Base-by-base conservation (phyloP, 2,329 filamentous ascomycete species). In the Tolypocladium amazonense region DNA sequence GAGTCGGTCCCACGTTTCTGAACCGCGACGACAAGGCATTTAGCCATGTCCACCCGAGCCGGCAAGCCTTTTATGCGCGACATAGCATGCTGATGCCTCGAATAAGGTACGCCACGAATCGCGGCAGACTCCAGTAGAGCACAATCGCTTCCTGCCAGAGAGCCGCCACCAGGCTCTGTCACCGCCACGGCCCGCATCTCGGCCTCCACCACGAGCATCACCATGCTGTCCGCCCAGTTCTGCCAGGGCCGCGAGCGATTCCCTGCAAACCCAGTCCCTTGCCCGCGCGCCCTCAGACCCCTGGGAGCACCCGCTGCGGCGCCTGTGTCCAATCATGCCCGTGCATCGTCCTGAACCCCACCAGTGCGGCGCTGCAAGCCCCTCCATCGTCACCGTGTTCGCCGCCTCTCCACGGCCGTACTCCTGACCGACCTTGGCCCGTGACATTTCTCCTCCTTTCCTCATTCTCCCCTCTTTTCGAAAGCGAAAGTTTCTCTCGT, bases 331-430 rank as follows among this genome's bases (percentile, higher is more conserved):
- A 54, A 54, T 54, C 50, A 54, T 54, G 50, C 50, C 30, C 30
- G 50, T 53, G 30, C 50, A 33, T 33, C 27, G 15, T 59, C 59
- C 58, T 50, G 59, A 57, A 59, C 47, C 56, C 60, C 58, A 60
- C 52, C 59, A 58, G 8, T 7, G 15, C 30, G 35, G 47, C 56
- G 27, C 54, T 57, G 41, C 38, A 45, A 62, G 68, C 70, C 69
- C 70, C 70, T 72, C 70, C 66, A 71, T 69, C 66, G 67, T 71
- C 68, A 71, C 70, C 70, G 68, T 66, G 66, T 68, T 66, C 63
- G 63, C 58, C 56, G 37, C 27, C 45, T 52, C 45, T 58, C 58
- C 23, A 54, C 50, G 30, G 33, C 9, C 15, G 14, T 27, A 45
- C 56, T 41, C 56, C 56, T 62, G 56, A 62, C 60, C 60, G 53